Conservation (phyloP, 225 moss, liverwort and hornwort genomes). For the Thuidium tamariscinum region DNA sequence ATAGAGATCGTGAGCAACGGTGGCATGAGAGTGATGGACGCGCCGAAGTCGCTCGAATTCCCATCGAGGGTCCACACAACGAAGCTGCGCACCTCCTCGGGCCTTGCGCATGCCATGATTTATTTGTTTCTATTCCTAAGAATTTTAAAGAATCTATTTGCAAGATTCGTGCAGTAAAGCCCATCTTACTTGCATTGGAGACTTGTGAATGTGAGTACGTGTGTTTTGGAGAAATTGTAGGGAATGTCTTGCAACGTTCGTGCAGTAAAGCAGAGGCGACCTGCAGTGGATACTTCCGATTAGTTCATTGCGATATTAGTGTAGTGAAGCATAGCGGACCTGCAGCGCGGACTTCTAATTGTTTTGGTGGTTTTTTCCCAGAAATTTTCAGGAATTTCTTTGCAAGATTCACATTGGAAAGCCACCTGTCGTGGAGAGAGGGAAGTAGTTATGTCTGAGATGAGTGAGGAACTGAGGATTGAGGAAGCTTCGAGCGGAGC, state of each 20-base stretch:
- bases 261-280: no score
- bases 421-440: not conserved
- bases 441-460: no score
- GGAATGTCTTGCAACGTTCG: not conserved
- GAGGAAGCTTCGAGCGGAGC: not conserved
- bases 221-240: not conserved
- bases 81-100: not conserved
- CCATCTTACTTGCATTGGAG: no score
- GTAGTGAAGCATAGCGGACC: not conserved
- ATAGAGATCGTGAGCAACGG: not conserved
- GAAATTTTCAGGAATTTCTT: not conserved
- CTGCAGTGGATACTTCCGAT: not conserved
- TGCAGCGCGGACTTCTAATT: not conserved
- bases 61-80: not conserved
- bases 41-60: not conserved
- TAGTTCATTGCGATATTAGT: not conserved
- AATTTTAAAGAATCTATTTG: no score
- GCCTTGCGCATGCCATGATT: not conserved
- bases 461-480: not conserved
- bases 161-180: not conserved
- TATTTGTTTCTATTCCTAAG: not conserved
- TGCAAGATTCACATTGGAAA: not conserved
- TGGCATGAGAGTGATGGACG: not conserved
- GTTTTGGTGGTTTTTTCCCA: no score
- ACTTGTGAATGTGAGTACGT: not conserved